Percentiles rank a stretch among this genome's conserved stretches.
Conservation (phyloP, 495 filamentous ascomycete species). For the Cryomyces minteri region DNA sequence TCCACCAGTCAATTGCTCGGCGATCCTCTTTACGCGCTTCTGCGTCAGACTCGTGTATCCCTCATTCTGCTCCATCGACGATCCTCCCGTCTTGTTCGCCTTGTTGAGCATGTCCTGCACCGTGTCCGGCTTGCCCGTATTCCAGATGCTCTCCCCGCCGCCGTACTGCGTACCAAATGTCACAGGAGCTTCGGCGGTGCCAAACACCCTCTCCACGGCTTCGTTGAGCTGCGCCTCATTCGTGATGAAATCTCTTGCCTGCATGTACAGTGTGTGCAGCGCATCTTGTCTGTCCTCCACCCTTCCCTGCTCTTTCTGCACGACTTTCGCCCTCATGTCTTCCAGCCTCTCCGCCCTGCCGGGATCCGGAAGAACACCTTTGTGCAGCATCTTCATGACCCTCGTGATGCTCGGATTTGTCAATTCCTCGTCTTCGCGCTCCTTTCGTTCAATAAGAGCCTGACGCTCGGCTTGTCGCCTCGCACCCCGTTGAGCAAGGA, state of each 20-base stretch:
- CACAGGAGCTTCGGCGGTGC: slow-evolving; percentile 28
- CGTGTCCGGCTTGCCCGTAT: slow-evolving; percentile 31
- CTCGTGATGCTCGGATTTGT: slow-evolving; percentile 28
- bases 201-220: slow-evolving; percentile 43
- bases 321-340: slow-evolving; percentile 22
- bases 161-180: slow-evolving; percentile 3
- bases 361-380: slow-evolving; percentile 25
- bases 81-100: slow-evolving; percentile 9
- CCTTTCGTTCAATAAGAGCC: slow-evolving; percentile 27
- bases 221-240: slow-evolving; percentile 39
- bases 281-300: slow-evolving; percentile 24
- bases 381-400: slow-evolving; percentile 10
- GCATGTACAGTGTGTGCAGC: slow-evolving; percentile 45
- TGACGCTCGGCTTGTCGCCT: slow-evolving; percentile 25
- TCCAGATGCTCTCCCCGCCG: slow-evolving; percentile 32
- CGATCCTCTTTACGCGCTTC: slow-evolving; percentile 42
- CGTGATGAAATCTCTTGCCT: slow-evolving; percentile 45
- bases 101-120: slow-evolving; percentile 27
- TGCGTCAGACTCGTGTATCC: slow-evolving; percentile 24
- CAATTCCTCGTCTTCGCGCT: slow-evolving; percentile 40
- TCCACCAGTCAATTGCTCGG: slow-evolving; percentile 50
- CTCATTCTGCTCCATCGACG: slow-evolving; percentile 13
- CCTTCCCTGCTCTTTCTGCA: slow-evolving; percentile 21
- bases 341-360: slow-evolving; percentile 27
- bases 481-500: slow-evolving; percentile 19